phyloP scores from a whole-genome alignment of 441 rosid genomes.

The Lepidium campestre region DNA sequence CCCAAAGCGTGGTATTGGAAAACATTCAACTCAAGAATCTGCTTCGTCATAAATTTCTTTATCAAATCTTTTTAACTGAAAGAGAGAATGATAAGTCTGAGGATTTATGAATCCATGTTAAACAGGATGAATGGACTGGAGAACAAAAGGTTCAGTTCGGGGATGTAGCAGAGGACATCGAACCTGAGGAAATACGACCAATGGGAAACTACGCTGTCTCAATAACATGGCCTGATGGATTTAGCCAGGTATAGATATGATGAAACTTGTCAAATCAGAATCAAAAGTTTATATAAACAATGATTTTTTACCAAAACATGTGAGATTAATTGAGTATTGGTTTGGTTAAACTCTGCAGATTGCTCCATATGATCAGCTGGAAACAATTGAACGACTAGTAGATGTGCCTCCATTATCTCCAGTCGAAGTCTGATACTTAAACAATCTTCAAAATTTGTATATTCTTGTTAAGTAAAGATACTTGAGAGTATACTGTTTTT shows the following conservation, averaged over 20 bases:
- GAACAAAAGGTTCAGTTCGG: conserved; percentile 72
- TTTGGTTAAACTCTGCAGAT: conserved; percentile 38
- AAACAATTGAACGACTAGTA: conserved; percentile 64
- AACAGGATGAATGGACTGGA: conserved; percentile 92
- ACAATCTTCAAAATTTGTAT: conserved; percentile 4
- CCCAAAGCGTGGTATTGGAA: conserved; percentile 78
- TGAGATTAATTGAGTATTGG: not conserved
- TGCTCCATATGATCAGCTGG: conserved; percentile 85
- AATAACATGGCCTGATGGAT: conserved; percentile 96
- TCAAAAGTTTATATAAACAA: not conserved
- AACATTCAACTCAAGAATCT: not conserved
- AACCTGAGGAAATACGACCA: conserved; percentile 86
- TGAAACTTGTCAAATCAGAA: conserved; percentile 2
- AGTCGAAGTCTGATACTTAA: conserved; percentile 22
- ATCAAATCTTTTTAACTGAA: not conserved
- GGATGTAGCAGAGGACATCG: conserved; percentile 81
- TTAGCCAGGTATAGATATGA: conserved; percentile 61
- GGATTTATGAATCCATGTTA: not conserved
- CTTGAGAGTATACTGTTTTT: not conserved
- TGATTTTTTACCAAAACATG: not conserved
- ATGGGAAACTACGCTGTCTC: conserved; percentile 95
- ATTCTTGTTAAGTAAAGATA: not conserved
- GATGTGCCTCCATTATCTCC: conserved; percentile 46
- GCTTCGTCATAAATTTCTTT: not conserved
- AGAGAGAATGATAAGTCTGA: not conserved